Percentiles rank a stretch among this genome's conserved stretches.
phyloP scores from a whole-genome alignment of 2,329 filamentous ascomycete genomes.

The Cladosporium sp. region DNA sequence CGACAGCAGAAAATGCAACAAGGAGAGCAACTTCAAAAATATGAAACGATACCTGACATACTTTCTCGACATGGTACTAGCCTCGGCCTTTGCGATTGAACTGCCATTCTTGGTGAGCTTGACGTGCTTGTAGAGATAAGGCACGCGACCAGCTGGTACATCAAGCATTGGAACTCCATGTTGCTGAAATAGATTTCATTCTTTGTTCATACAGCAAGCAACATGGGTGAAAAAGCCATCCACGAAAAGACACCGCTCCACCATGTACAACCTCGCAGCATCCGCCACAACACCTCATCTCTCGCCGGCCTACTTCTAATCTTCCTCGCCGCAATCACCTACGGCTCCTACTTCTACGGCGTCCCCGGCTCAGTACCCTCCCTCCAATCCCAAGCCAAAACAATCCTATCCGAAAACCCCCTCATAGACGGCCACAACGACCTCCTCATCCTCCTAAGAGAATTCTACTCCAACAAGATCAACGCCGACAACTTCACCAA shows the following conservation, averaged over 20 bases:
- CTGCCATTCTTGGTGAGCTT: no score
- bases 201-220: neutral
- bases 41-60: no score
- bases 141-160: no score
- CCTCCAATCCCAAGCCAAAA: neutral
- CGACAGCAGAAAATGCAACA: no score
- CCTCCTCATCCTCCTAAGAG: slow-evolving; percentile 68
- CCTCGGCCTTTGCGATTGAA: no score
- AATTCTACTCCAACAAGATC: slow-evolving; percentile 68
- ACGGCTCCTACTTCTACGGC: slow-evolving; percentile 9
- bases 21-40: no score
- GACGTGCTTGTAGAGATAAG: no score
- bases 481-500: slow-evolving; percentile 63
- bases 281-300: neutral
- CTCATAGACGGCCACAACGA: slow-evolving; percentile 78
- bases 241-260: neutral
- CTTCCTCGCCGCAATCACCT: slow-evolving; percentile 3
- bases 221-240: neutral
- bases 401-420: slow-evolving; percentile 23
- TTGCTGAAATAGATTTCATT: neutral
- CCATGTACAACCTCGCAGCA: neutral
- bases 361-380: neutral
- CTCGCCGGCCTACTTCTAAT: slow-evolving; percentile 3
- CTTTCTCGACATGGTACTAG: no score
- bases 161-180: no score